Evolutionary conservation across 163 green algal species (phyloP).

Genomic region (Scenedesmus sp.): DNA sequence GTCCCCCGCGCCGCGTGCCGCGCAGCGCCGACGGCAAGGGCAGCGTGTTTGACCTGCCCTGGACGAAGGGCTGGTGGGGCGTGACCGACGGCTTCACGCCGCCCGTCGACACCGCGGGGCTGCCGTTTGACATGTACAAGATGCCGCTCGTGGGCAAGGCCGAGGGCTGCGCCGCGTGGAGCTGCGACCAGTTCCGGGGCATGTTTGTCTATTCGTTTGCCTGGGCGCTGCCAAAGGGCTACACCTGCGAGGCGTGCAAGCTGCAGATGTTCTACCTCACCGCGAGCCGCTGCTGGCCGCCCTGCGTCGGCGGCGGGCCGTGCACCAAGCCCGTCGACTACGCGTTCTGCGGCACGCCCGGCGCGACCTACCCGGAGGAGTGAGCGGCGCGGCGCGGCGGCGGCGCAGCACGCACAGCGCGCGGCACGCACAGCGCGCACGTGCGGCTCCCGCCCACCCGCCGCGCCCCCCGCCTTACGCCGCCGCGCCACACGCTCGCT

Average conservation of each 20-base stretch:
- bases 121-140: conserved; percentile 34
- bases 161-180: conserved; percentile 43
- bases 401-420: not conserved
- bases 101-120: not conserved
- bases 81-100: conserved; percentile 43
- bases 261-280: conserved; percentile 47
- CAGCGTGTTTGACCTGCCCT: conserved; percentile 24
- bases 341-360: conserved; percentile 21
- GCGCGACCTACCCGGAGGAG: conserved; percentile 35
- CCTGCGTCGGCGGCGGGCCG: not conserved
- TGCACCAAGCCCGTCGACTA: conserved; percentile 46
- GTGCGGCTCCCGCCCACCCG: not conserved
- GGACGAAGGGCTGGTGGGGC: conserved; percentile 42
- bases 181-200: conserved; percentile 47
- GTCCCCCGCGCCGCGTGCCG: no score
- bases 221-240: conserved; percentile 36
- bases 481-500: not conserved
- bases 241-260: conserved; percentile 42
- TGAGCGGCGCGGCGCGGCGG: not conserved
- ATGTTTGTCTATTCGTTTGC: conserved; percentile 45
- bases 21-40: conserved; percentile 36
- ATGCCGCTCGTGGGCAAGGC: conserved; percentile 37
- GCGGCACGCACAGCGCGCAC: not conserved
- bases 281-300: conserved; percentile 44
- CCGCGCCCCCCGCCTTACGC: not conserved